phyloP scores from a whole-genome alignment of 352 stramenopile genomes.

The Globisporangium spiculum region DNA sequence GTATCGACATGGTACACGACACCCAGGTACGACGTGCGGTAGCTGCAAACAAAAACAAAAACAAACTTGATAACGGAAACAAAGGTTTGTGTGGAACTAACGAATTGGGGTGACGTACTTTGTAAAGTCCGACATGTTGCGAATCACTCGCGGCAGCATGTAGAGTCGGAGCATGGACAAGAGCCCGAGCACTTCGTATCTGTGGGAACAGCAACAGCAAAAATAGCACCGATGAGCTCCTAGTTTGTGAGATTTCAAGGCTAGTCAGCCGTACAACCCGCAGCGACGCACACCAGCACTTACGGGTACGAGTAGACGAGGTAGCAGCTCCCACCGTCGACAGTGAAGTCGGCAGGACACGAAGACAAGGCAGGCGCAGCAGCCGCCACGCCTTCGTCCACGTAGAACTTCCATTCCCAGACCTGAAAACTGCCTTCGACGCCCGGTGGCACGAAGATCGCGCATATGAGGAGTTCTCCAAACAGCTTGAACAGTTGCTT shows the following conservation, averaged over 20 bases:
- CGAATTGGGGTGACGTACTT: slow-evolving; percentile 33
- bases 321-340: slow-evolving; percentile 47
- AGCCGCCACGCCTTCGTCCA: slow-evolving; percentile 20
- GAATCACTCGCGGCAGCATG: slow-evolving; percentile 70
- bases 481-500: slow-evolving; percentile 36
- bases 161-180: slow-evolving; percentile 70
- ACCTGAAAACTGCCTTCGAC: slow-evolving; percentile 47
- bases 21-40: slow-evolving; percentile 72
- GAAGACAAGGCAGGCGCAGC: not conserved
- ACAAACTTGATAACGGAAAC: not conserved
- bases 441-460: slow-evolving; percentile 54
- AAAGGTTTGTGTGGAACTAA: not conserved
- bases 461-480: slow-evolving; percentile 47
- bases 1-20: slow-evolving; percentile 75
- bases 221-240: not conserved
- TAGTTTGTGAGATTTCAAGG: not conserved
- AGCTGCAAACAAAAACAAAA: slow-evolving; percentile 29
- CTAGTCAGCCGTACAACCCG: not conserved
- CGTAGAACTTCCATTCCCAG: slow-evolving; percentile 70
- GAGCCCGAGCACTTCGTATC: slow-evolving; percentile 65
- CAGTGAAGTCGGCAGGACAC: slow-evolving; percentile 37
- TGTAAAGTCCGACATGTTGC: slow-evolving; percentile 74
- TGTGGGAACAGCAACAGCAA: slow-evolving; percentile 16
- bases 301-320: slow-evolving; percentile 68
- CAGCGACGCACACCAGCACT: slow-evolving; percentile 9